phyloP scores from a whole-genome alignment of 495 filamentous ascomycete genomes.

The Penicillium angulare region DNA sequence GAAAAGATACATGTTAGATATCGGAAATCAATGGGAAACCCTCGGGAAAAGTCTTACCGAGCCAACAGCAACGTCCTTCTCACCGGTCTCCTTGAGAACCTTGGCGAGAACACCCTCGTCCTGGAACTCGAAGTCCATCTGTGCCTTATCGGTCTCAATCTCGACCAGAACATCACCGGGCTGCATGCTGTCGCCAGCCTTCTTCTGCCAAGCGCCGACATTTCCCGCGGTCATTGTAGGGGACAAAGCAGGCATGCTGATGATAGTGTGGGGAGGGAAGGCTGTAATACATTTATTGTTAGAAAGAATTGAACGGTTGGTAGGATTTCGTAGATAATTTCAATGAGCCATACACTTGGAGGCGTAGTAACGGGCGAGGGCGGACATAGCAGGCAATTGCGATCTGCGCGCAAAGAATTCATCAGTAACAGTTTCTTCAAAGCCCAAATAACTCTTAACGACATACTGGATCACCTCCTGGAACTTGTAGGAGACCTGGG shows the following conservation, averaged over 20 bases:
- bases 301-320: not conserved
- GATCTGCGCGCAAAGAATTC: slow-evolving; percentile 25
- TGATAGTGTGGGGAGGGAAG: slow-evolving; percentile 89
- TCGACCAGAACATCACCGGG: slow-evolving; percentile 98
- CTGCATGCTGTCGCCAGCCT: slow-evolving; percentile 79
- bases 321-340: slow-evolving; percentile 4
- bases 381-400: slow-evolving; percentile 55
- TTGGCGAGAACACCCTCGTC: slow-evolving; percentile 96
- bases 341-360: slow-evolving; percentile 63
- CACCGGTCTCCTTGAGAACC: slow-evolving; percentile 87
- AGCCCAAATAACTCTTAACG: not conserved
- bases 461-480: slow-evolving; percentile 45
- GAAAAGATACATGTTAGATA: not conserved
- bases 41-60: slow-evolving; percentile 63
- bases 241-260: slow-evolving; percentile 97
- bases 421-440: slow-evolving; percentile 19
- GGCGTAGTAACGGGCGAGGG: slow-evolving; percentile 71
- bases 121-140: slow-evolving; percentile 99
- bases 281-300: slow-evolving; percentile 40
- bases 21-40: slow-evolving; percentile 20
- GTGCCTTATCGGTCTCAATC: slow-evolving; percentile 99
- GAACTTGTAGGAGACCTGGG: slow-evolving; percentile 44
- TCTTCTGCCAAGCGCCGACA: slow-evolving; percentile 98
- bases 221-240: slow-evolving; percentile 97
- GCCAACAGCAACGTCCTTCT: slow-evolving; percentile 93